Percentiles rank a stretch among this genome's conserved stretches.
Conservation (phyloP, 2,329 filamentous ascomycete genomes). For the Cryphonectria parasitica region DNA sequence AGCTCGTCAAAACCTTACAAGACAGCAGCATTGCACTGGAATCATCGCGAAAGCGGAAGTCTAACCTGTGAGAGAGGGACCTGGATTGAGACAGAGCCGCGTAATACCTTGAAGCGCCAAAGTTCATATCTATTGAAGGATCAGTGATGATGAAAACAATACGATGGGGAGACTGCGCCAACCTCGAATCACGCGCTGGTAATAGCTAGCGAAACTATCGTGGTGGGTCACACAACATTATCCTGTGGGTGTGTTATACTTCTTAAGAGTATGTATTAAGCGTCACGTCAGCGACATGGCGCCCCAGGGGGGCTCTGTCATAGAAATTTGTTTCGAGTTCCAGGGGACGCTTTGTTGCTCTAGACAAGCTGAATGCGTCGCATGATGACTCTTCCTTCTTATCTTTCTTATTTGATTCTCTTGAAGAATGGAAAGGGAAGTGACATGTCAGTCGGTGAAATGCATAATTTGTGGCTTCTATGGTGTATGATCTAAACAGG, state of each 20-base stretch:
- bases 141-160: not conserved
- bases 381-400: not conserved
- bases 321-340: no score
- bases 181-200: not conserved
- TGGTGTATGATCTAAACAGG: not conserved
- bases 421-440: no score
- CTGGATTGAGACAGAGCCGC: no score
- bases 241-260: not conserved
- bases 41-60: no score
- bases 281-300: not conserved
- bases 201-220: not conserved
- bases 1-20: not conserved
- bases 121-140: not conserved
- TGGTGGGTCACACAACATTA: not conserved
- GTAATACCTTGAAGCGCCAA: not conserved
- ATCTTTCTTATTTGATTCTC: no score
- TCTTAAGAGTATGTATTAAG: not conserved
- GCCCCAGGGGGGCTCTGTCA: no score
- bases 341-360: not conserved
- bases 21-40: not conserved
- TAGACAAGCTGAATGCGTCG: not conserved
- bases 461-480: not conserved
- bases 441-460: no score
- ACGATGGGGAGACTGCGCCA: not conserved
- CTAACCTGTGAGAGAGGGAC: not conserved